Conservation (phyloP, 768 basidiomycete genomes). For the Peribolospora kevripleyi region DNA sequence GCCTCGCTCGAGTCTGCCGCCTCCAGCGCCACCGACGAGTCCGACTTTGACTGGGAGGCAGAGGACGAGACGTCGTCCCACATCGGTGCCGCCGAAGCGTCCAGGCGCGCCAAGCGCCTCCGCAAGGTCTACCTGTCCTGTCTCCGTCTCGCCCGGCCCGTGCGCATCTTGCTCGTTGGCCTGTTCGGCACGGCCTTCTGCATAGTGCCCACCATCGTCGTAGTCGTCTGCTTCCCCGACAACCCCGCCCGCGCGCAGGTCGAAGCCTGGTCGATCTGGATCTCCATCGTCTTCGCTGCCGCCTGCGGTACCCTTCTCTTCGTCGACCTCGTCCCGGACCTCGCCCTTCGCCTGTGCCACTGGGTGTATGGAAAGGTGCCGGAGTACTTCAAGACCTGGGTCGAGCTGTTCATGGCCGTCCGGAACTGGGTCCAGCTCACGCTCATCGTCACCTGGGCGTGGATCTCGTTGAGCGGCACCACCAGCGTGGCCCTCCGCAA, state of each 20-base stretch:
- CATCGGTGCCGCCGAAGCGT: neutral
- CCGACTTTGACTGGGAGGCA: slow-evolving; percentile 5
- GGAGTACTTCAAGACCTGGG: slow-evolving; percentile 6
- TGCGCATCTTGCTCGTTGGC: slow-evolving; percentile 34
- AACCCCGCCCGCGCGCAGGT: slow-evolving; percentile 32
- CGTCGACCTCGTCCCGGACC: slow-evolving; percentile 35
- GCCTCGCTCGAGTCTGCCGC: neutral
- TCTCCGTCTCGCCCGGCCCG: slow-evolving; percentile 1
- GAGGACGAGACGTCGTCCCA: neutral
- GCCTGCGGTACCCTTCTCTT: slow-evolving; percentile 36
- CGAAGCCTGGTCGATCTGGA: slow-evolving; percentile 36
- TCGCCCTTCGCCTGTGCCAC: neutral
- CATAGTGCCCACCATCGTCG: slow-evolving; percentile 44
- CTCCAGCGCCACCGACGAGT: neutral
- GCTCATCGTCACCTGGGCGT: slow-evolving; percentile 43
- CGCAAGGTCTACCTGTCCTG: slow-evolving; percentile 4
- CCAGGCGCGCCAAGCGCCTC: slow-evolving; percentile 3
- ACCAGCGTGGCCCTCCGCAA: slow-evolving; percentile 45
- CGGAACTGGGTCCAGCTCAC: slow-evolving; percentile 45
- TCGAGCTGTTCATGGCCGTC: slow-evolving; percentile 40
- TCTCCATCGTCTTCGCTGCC: slow-evolving; percentile 39
- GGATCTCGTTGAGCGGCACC: slow-evolving; percentile 46
- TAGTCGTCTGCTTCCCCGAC: slow-evolving; percentile 35
- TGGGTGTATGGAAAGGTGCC: slow-evolving; percentile 2
- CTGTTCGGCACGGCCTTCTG: slow-evolving; percentile 37